Percentiles rank a stretch among this genome's conserved stretches.
Evolutionary conservation across 495 filamentous ascomycete genomes (phyloP).

Genomic region (Hypoxylon rickii): DNA sequence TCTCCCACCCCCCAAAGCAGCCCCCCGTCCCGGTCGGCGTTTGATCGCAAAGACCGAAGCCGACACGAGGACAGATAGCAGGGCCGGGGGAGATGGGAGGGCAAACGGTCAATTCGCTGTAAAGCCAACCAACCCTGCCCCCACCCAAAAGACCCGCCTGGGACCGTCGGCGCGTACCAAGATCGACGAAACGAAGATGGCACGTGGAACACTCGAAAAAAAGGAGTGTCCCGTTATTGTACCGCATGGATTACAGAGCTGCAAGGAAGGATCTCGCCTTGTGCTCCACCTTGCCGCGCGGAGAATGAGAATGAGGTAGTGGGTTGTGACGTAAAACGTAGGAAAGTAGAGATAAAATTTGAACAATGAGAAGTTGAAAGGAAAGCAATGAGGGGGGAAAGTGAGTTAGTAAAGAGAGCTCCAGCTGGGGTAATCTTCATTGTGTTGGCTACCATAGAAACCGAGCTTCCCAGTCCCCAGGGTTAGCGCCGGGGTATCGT

Average conservation of each 20-base stretch:
- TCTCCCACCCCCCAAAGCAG: conserved; percentile 34
- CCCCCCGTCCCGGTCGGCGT: conserved; percentile 25
- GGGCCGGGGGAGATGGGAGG: conserved; percentile 29
- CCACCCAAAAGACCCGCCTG: conserved; percentile 33
- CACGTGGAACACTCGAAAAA: too few relatives aligned
- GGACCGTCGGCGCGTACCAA: conserved; percentile 31
- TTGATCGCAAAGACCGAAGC: too few relatives aligned
- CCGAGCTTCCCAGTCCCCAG: conserved; percentile 10
- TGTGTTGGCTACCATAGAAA: neutral
- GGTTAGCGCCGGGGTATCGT: conserved; percentile 43
- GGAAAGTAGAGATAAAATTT: neutral
- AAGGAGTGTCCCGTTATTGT: conserved; percentile 42
- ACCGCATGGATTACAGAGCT: conserved; percentile 69
- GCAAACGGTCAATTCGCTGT: conserved; percentile 45
- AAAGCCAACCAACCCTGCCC: conserved; percentile 39
- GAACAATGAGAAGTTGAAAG: neutral
- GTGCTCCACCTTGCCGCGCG: conserved; percentile 66
- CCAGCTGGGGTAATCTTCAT: neutral
- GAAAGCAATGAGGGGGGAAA: too few relatives aligned
- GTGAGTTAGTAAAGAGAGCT: neutral
- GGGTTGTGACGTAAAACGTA: too few relatives aligned
- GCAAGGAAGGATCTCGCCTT: conserved; percentile 68
- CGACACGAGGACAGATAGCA: conserved; percentile 36
- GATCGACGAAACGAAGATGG: neutral
- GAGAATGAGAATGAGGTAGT: conserved; percentile 32